A percentile compares a stretch with the other conserved stretches of the same genome.
Evolutionary conservation across 768 basidiomycete genomes (phyloP).

Genomic region (Tulasnella sp.): DNA sequence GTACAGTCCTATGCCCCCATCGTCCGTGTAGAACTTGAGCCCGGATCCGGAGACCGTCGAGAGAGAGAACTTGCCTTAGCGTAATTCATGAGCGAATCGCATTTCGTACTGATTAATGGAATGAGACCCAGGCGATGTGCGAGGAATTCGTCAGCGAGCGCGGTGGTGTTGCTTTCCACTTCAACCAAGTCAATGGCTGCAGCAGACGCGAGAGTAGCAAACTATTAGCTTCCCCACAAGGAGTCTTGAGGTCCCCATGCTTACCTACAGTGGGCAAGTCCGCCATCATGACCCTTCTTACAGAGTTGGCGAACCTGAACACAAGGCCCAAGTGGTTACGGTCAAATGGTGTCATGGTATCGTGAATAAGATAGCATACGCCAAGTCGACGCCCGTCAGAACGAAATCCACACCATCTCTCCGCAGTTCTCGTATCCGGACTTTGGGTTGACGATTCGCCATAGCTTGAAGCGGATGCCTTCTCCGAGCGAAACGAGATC

Average conservation of each 20-base stretch:
- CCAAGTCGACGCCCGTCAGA: conserved; percentile 90
- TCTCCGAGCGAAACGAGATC: background rate
- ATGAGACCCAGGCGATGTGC: conserved; percentile 93
- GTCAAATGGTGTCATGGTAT: background rate
- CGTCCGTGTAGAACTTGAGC: background rate
- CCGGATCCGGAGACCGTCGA: background rate
- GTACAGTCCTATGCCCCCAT: conserved; percentile 84
- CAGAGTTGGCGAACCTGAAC: conserved; percentile 79
- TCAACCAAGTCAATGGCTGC: conserved; percentile 95
- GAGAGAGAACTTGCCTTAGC: conserved; percentile 46
- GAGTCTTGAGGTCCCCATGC: conserved; percentile 22
- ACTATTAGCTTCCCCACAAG: too few species aligned
- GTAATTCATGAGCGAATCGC: conserved; percentile 78
- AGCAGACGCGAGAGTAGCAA: too few species aligned
- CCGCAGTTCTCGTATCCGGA: conserved; percentile 75
- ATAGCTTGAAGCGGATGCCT: background rate
- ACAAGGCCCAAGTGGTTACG: conserved; percentile 9
- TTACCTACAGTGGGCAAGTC: conserved; percentile 92
- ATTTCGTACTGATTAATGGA: conserved; percentile 76
- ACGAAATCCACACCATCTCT: conserved; percentile 84
- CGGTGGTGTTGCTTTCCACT: conserved; percentile 81
- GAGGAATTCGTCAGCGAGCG: conserved; percentile 94
- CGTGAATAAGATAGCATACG: conserved; percentile 45
- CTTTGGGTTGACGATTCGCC: conserved; percentile 23
- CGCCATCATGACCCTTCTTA: conserved; percentile 89